Base-by-base conservation (phyloP, 2,329 filamentous ascomycete genomes). In the Pestalotiopsis sp. region DNA sequence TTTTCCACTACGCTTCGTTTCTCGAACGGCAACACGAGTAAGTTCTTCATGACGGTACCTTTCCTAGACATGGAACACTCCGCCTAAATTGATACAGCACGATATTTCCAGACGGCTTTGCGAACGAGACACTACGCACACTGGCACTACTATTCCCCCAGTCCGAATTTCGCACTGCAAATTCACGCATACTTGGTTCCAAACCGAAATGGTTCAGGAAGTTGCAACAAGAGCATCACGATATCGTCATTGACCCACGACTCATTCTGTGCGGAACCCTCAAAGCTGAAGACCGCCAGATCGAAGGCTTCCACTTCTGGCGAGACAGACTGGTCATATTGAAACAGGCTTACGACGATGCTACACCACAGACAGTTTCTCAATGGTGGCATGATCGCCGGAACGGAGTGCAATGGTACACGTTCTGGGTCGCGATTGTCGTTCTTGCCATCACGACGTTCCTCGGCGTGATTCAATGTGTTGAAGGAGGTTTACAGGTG, bases 401-500 rank as follows among this genome's bases (percentile, higher is more conserved):
- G 14, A 62, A 62, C 31, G 59, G 59, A n/a, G 59, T 62, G 3
- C 59, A 62, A n/a, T 62, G 59, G 59, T 63, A 63, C 4, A 63
- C 31, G 11, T 63, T 63, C 14, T 63, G 60, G 60, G 60, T 63
- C 1, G 60, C 60, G 17, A 63, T 63, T 9, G 17, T 63, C 7
- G 4, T 63, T 17, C 17, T 63, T 1, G 27, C 13, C n/a, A 17
- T 63, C 5, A 63, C 31, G 2, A 6, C 23, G 4, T 63, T 63
- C 23, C 13, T 63, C 2, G 60, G 60, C 5, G 5, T 63, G 12
- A 13, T 63, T 2, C 17, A 63, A 31, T 17, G 25, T 13, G 38
- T 63, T 6, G 60, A 63, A 20, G 31, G 60, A n/a, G 60, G 17
- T 2, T 5, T 63, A 17, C 60, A 63, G 12, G 60, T n/a, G 2